Evolutionary conservation across 1,284 basidiomycete genomes (phyloP), one percentile per base, ranked within the genome.

Genomic region (Mycena citricolor): DNA sequence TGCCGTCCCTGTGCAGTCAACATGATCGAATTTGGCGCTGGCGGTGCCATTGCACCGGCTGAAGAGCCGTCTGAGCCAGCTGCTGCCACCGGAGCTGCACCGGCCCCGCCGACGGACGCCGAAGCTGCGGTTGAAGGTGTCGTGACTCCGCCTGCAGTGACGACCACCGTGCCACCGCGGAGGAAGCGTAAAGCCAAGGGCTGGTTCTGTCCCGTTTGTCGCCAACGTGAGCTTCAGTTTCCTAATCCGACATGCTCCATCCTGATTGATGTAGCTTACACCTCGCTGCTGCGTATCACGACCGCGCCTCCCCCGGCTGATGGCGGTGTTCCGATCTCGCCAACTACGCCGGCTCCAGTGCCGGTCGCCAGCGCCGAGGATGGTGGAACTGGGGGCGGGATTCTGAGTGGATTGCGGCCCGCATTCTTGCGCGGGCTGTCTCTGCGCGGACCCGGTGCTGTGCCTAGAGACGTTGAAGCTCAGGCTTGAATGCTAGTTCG

Each of bases 21-120:
- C 60, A 94, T 94, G 92, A 84, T 94, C 29, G 92, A 94, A 62
- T 94, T 91, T 61, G 92, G 92, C 26, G 92, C 92, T 0, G 91
- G 92, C 2, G 91, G 91, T 4, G 82, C 74, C 30, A 87, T 94
- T 32, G 77, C 73, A 17, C 78, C 90, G 44, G 61, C 71, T 8
- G 74, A 79, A 31, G 79, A 79, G 8, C 16, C 5, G 20, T 62
- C 61, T 2, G 54, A 54, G 6, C 38, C 54, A 5, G 28, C 48
- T 11, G 34, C 52, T 31, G 50, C 49, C 30, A 41, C 53, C 1
- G n/a, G 10, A 16, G 26, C 29, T 11, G 40, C 28, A 33, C 26
- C 39, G 14, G 31, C 42, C 6, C 32, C 34, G 10, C 39, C 20
- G 34, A 32, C 35, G 11, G 51, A 43, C 8, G 54, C 56, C 17